Evolutionary conservation across 345 rosid species (phyloP), one percentile per base, ranked within the genome.

Genomic region (Citrus maxima): DNA sequence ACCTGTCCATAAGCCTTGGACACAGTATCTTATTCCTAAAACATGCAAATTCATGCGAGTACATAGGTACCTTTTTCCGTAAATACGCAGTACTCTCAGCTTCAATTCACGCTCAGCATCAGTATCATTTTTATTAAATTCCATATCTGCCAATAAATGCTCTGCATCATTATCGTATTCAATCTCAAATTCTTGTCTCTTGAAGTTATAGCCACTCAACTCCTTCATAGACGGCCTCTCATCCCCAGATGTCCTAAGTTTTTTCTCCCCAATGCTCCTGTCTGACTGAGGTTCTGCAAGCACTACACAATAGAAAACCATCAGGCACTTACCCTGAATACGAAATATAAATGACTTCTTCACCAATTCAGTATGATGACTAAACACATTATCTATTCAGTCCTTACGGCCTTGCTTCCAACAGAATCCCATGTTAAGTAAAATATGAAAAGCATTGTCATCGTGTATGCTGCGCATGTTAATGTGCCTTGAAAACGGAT

Each of bases 151-250:
- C 62, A 94, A 87, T 79, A 93, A 82, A 73, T 90, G 97, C 88
- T 96, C 98, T 13, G 99, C 98, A 82, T 96, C 97, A 66, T 96
- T 94, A 79, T 96, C 99, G 74, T 94, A 90, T 86, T 93, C 99
- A 76, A 91, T 79, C 86, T 96, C 99, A 88, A 96, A 94, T 82
- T 96, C 99, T 84, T 88, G 88, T 86, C 99, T 90, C 90, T 94
- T 94, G 76, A 88, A 79, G 83, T 96, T 96, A 84, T 90, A 96
- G 81, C 98, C 97, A 83, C 95, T 88, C 77, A 90, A 80, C 84
- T 93, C 97, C 34, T 91, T 85, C 85, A 89, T 69, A 73, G 91
- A 88, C 71, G 92, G 97, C 61, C 87, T 92, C 77, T 94, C 92
- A 54, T 92, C 94, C 75, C 90, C 91, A 25, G 89, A 81, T 78